phyloP scores from a whole-genome alignment of 225 moss, liverwort and hornwort species.

The Climacium dendroides region DNA sequence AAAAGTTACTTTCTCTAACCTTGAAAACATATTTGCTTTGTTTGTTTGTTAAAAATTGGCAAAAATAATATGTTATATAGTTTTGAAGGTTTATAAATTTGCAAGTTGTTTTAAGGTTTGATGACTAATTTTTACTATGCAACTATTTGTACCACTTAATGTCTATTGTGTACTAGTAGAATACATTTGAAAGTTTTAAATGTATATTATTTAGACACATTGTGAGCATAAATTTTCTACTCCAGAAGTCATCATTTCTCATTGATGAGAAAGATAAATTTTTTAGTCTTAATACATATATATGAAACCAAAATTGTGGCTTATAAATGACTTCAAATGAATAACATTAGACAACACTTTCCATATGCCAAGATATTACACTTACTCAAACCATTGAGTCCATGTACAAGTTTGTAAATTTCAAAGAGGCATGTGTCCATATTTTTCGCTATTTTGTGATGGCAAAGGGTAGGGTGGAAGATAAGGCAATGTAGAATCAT shows the following conservation, averaged over 20 bases:
- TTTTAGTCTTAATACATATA: no score
- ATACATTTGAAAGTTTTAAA: not conserved
- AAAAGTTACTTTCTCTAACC: not conserved
- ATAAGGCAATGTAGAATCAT: not conserved
- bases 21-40: not conserved
- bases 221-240: not conserved
- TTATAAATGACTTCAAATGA: not conserved
- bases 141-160: not conserved
- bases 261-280: not conserved
- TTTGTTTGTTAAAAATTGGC: not conserved
- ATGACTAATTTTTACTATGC: not conserved
- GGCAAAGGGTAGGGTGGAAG: not conserved
- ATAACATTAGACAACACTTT: not conserved
- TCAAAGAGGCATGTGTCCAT: accelerated
- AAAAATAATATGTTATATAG: no score
- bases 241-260: not conserved
- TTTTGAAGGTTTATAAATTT: not conserved
- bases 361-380: not conserved
- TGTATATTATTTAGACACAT: not conserved
- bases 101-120: not conserved
- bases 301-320: not conserved
- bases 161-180: not conserved
- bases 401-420: not conserved
- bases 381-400: not conserved
- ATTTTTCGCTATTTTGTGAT: not conserved